Evolutionary conservation across 2,329 filamentous ascomycete genomes (phyloP).

Genomic region (Aspergillus vadensis): DNA sequence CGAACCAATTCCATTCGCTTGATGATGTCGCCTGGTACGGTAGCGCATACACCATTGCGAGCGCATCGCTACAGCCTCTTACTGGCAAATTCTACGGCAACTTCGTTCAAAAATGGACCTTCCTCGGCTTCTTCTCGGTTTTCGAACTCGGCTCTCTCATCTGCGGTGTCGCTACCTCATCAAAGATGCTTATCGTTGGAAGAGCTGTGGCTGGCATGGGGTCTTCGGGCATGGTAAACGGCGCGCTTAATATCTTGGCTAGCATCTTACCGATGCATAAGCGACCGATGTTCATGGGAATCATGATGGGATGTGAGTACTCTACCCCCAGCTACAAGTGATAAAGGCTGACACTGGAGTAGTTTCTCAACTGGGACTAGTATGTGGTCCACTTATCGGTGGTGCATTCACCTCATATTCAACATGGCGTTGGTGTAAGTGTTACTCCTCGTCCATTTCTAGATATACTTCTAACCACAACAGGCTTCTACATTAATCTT

Average conservation of each 20-base stretch:
- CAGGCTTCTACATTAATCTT: constrained; percentile 55
- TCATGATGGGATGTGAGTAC: not conserved
- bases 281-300: constrained; percentile 5
- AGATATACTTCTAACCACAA: constrained; percentile 42
- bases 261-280: constrained; percentile 9
- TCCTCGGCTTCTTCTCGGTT: constrained; percentile 30
- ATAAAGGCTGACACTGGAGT: not conserved
- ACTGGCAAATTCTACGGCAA: constrained; percentile 17
- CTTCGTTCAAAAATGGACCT: constrained; percentile 21
- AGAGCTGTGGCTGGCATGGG: constrained; percentile 15
- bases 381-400: constrained; percentile 43
- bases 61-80: constrained; percentile 10
- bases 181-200: constrained; percentile 14
- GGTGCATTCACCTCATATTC: constrained; percentile 43
- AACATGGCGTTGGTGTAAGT: constrained; percentile 29
- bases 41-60: constrained; percentile 43
- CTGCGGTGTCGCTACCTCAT: constrained; percentile 14
- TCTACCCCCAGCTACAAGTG: not conserved
- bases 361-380: constrained; percentile 5
- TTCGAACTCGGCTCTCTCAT: constrained; percentile 34
- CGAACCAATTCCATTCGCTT: constrained; percentile 41
- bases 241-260: constrained; percentile 15
- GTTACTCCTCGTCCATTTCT: constrained; percentile 22
- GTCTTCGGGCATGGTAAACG: constrained; percentile 13
- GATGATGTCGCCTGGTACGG: constrained; percentile 43